Evolutionary conservation across 306 rosid species (phyloP).

Genomic region (Vigna angularis): DNA sequence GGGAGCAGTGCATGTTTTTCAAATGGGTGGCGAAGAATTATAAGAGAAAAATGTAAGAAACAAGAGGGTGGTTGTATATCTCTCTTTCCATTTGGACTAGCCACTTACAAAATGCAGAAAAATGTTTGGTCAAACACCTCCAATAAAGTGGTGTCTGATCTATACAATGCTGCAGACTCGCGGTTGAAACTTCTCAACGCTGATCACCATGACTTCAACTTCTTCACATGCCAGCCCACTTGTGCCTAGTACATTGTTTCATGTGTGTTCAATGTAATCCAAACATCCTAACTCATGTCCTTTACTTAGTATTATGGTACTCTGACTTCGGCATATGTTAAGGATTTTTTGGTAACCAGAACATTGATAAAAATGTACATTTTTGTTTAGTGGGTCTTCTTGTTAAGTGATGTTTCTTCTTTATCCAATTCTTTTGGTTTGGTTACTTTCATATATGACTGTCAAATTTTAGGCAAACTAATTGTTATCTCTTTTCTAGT

Average conservation of each 20-base stretch:
- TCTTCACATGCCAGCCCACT: slow-evolving; percentile 46
- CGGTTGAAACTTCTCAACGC: slow-evolving; percentile 75
- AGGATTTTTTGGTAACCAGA: background rate
- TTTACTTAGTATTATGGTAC: slow-evolving; percentile 21
- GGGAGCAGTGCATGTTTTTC: slow-evolving; percentile 3
- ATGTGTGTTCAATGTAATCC: background rate
- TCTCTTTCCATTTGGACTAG: slow-evolving; percentile 71
- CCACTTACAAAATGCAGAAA: slow-evolving; percentile 65
- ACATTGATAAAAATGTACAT: slow-evolving; percentile 7
- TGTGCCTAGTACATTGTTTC: slow-evolving; percentile 37
- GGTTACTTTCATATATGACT: slow-evolving; percentile 15
- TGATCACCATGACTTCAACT: slow-evolving; percentile 76
- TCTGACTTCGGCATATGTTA: slow-evolving; percentile 26
- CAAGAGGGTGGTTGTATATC: slow-evolving; percentile 33
- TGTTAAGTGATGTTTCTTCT: slow-evolving; percentile 9
- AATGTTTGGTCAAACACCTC: slow-evolving; percentile 57
- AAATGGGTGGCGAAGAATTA: slow-evolving; percentile 1
- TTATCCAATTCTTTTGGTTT: background rate
- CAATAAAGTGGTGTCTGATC: slow-evolving; percentile 37
- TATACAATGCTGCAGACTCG: slow-evolving; percentile 66
- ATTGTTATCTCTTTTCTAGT: slow-evolving; percentile 19
- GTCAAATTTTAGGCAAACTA: slow-evolving; percentile 19
- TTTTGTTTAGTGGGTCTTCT: slow-evolving; percentile 13
- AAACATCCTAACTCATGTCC: slow-evolving; percentile 2
- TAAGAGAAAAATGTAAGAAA: slow-evolving; percentile 27